phyloP scores from a whole-genome alignment of 2,329 filamentous ascomycete species.

The Monascus ruber region DNA sequence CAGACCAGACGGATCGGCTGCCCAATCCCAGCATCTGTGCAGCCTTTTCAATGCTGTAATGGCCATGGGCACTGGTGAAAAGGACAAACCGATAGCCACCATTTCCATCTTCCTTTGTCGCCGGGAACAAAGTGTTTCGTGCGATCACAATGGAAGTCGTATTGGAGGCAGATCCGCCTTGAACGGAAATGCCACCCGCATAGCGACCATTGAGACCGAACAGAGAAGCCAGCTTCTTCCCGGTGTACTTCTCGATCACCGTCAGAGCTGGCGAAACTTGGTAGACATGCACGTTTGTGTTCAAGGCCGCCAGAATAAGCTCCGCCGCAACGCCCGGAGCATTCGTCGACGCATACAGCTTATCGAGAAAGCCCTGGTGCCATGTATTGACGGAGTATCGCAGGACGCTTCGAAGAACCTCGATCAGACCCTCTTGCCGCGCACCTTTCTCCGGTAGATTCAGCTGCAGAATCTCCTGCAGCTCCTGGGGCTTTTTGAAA shows the following conservation, averaged over 20 bases:
- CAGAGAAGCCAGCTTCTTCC: constrained; percentile 57
- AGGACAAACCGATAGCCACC: constrained; percentile 55
- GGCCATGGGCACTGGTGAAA: constrained; percentile 81
- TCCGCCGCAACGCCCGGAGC: constrained; percentile 78
- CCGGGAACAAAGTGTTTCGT: constrained; percentile 71
- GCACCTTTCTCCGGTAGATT: constrained; percentile 46
- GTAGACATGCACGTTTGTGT: constrained; percentile 92
- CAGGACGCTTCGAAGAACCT: constrained; percentile 59
- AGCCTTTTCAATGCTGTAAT: constrained; percentile 91
- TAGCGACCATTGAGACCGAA: constrained; percentile 64
- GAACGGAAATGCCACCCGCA: constrained; percentile 61
- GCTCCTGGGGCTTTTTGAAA: constrained; percentile 46
- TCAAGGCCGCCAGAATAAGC: constrained; percentile 70
- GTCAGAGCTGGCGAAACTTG: constrained; percentile 84
- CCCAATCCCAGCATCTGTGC: constrained; percentile 86
- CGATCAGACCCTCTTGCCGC: constrained; percentile 61
- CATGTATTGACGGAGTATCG: constrained; percentile 94
- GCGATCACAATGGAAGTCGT: constrained; percentile 76
- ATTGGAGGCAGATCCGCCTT: constrained; percentile 78
- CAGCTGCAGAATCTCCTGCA: constrained; percentile 43
- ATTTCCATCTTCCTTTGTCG: constrained; percentile 64
- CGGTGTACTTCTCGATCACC: constrained; percentile 75
- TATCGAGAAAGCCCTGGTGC: constrained; percentile 93
- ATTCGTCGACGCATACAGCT: constrained; percentile 84
- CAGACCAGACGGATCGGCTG: constrained; percentile 56